Conservation (phyloP, 192 early-diverging fungal species). For the Paraglomus occultum region DNA sequence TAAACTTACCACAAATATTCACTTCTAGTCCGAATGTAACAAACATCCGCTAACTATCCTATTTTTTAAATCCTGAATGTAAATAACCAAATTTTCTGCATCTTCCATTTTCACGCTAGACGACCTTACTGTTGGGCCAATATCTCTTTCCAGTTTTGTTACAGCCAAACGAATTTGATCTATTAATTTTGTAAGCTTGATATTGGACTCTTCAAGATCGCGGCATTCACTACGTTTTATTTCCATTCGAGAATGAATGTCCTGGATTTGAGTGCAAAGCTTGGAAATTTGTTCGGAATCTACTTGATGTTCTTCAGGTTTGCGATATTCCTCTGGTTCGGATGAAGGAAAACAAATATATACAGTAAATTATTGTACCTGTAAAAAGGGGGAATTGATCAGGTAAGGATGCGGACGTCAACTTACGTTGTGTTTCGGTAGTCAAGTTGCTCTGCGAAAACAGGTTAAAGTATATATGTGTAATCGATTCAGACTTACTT, state of each 20-base stretch:
- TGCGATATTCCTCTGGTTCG: too few species aligned
- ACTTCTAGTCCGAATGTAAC: slow-evolving; percentile 15
- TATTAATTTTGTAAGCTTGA: not conserved
- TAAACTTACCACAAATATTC: too few species aligned
- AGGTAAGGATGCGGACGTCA: too few species aligned
- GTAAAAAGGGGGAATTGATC: too few species aligned
- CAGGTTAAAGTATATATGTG: too few species aligned
- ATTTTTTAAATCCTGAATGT: slow-evolving; percentile 20
- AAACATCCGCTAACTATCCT: slow-evolving; percentile 23
- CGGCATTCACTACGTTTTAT: not conserved
- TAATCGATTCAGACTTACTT: too few species aligned
- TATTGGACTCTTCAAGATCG: not conserved
- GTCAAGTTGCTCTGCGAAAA: too few species aligned
- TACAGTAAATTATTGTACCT: too few species aligned
- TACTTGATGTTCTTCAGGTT: slow-evolving; percentile 1
- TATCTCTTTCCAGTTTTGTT: slow-evolving; percentile 20
- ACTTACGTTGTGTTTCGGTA: too few species aligned
- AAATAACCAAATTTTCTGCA: slow-evolving; percentile 24
- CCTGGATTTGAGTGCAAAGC: slow-evolving; percentile 14
- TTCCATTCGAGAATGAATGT: not conserved
- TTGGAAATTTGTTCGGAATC: not conserved
- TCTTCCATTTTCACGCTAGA: slow-evolving; percentile 23
- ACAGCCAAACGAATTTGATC: slow-evolving; percentile 12
- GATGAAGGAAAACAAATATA: too few species aligned
- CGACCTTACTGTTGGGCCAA: slow-evolving; percentile 25